Conservation (phyloP, 345 rosid genomes). For the Turnera subulata region DNA sequence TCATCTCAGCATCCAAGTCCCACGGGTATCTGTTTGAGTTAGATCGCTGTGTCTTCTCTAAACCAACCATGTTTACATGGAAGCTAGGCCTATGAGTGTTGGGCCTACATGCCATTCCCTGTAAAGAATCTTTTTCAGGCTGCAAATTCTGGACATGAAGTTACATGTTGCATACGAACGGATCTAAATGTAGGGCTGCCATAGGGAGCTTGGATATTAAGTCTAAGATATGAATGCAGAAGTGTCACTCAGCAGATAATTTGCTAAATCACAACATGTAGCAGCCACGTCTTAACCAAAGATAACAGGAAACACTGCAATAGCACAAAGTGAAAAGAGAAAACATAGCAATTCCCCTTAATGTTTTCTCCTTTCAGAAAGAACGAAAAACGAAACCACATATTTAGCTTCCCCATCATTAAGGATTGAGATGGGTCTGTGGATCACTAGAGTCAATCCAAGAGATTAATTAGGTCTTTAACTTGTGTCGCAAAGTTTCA, state of each 20-base stretch:
- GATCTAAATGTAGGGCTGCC: background rate
- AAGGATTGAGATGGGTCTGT: too few relatives aligned
- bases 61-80: slow-evolving; percentile 93
- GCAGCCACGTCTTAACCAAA: too few relatives aligned
- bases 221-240: background rate
- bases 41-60: slow-evolving; percentile 77
- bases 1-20: slow-evolving; percentile 92
- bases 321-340: too few relatives aligned
- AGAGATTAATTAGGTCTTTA: too few relatives aligned
- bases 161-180: background rate
- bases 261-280: background rate
- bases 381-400: too few relatives aligned
- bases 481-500: too few relatives aligned
- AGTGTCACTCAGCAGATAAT: background rate
- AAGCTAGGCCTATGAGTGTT: slow-evolving; percentile 95
- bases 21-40: slow-evolving; percentile 82
- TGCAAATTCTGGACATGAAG: background rate
- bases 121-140: slow-evolving; percentile 18
- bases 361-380: too few relatives aligned
- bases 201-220: background rate
- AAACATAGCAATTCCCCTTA: too few relatives aligned
- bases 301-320: background rate
- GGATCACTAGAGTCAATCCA: too few relatives aligned
- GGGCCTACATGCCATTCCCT: slow-evolving; percentile 98
- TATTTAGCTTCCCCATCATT: too few relatives aligned